Evolutionary conservation across 78 protist species (phyloP), one percentile per base, ranked within the genome.

Genomic region (Chrysochromulina parva): DNA sequence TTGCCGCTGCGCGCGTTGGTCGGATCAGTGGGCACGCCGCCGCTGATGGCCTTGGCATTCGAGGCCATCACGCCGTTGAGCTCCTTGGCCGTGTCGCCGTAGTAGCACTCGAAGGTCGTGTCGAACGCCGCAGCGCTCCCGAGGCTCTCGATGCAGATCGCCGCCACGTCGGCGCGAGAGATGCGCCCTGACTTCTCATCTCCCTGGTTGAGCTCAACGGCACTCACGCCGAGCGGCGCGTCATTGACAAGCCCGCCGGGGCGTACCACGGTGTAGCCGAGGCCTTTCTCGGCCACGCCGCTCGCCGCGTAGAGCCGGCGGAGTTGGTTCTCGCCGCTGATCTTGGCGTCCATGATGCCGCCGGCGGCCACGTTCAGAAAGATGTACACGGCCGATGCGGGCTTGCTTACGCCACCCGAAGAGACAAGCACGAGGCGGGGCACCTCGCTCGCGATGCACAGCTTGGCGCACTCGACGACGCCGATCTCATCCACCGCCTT

Each of bases 291-390:
- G 48, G 76, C 28, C 9, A 67, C 47, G 47, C 48, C 76, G 1
- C 10, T 13, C 76, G n/a, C 20, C 2, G 16, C 10, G 48, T 67
- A 67, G 48, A 67, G 48, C 50, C 22, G 22, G 10, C 76, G 28
- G 48, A 67, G 48, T 28, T 10, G 48, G 48, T 67, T 48, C 76
- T 67, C 76, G 13, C 76, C 76, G 47, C 2, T 48, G 9, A 67
- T 67, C 48, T 67, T 67, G 76, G 76, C 76, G 14, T 67, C 48
- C 76, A 67, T 67, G 76, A 67, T 67, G 76, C 76, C 76, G 47
- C 9, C n/a, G 22, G 22, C 76, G 11, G n/a, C 76, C 3, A n/a
- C 2, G 76, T 67, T 67, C 11, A 67, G 48, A 10, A 67, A 11
- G 48, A 11, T 1, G 76, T 67, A 67, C 28, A 67, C 76, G 28